phyloP scores from a whole-genome alignment of 2,329 filamentous ascomycete genomes.

The Botrytis elliptica region DNA sequence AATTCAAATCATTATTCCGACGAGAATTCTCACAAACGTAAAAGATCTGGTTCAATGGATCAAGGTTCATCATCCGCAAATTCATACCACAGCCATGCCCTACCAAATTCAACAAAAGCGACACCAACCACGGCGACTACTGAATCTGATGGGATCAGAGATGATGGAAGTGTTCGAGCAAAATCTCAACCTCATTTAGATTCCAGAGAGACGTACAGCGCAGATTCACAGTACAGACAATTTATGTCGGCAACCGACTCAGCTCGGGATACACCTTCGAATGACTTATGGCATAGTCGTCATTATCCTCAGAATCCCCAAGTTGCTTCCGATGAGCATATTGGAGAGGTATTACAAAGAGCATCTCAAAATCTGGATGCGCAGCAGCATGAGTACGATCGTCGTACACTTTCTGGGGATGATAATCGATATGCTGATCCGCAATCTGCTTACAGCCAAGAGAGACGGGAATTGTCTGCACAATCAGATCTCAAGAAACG shows the following conservation, averaged over 20 bases:
- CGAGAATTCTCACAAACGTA: conserved; percentile 60
- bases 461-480: conserved; percentile 40
- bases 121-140: conserved; percentile 36
- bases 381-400: conserved; percentile 40
- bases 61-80: conserved; percentile 38
- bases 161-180: conserved; percentile 41
- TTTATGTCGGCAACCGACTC: conserved; percentile 32
- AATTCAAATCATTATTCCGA: conserved; percentile 32
- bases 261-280: conserved; percentile 26
- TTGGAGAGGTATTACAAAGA: conserved; percentile 52
- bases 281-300: conserved; percentile 35
- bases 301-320: conserved; percentile 47
- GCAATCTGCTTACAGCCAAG: conserved; percentile 40
- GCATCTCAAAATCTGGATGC: conserved; percentile 45
- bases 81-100: conserved; percentile 41
- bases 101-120: conserved; percentile 40
- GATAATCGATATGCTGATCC: conserved; percentile 41
- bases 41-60: conserved; percentile 65
- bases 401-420: conserved; percentile 41
- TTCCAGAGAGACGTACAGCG: conserved; percentile 31
- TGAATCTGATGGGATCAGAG: conserved; percentile 40
- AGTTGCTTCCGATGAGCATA: conserved; percentile 48
- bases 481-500: conserved; percentile 66
- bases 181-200: conserved; percentile 43
- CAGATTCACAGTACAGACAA: conserved; percentile 33